Evolutionary conservation across 208 protist genomes (phyloP).

Genomic region (Angomonas ambiguus): DNA sequence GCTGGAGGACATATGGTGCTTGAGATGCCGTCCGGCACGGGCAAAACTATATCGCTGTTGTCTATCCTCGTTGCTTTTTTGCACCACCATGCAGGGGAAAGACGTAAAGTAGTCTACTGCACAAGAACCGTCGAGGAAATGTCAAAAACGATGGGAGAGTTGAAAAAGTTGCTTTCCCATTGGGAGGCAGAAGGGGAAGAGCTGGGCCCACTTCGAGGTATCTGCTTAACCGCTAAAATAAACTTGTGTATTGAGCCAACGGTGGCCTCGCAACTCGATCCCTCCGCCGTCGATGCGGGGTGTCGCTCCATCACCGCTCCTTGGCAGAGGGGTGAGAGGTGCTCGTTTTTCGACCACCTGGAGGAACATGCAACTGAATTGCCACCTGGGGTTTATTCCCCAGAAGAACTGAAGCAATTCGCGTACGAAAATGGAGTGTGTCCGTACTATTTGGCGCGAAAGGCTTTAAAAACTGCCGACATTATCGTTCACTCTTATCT

Average conservation of each 20-base stretch:
- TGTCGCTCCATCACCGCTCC: slow-evolving; percentile 94
- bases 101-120: slow-evolving; percentile 98
- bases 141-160: slow-evolving; percentile 96
- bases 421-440: slow-evolving; percentile 91
- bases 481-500: slow-evolving; percentile 99
- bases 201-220: slow-evolving; percentile 55
- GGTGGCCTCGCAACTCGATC: slow-evolving; percentile 55
- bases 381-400: slow-evolving; percentile 94
- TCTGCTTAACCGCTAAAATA: slow-evolving; percentile 89
- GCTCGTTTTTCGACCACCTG: slow-evolving; percentile 78
- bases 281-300: slow-evolving; percentile 91
- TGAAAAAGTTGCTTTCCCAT: slow-evolving; percentile 81
- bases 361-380: slow-evolving; percentile 59
- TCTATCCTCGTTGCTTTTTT: slow-evolving; percentile 95
- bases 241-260: slow-evolving; percentile 96
- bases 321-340: slow-evolving; percentile 79
- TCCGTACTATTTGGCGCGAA: slow-evolving; percentile 93
- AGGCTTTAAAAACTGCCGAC: slow-evolving; percentile 89
- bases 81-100: slow-evolving; percentile 87
- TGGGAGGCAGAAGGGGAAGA: slow-evolving; percentile 56
- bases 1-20: slow-evolving; percentile 94
- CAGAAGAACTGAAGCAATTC: slow-evolving; percentile 94
- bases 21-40: slow-evolving; percentile 99
- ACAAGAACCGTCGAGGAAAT: slow-evolving; percentile 99
- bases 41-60: slow-evolving; percentile 99